Conservation (phyloP, 192 early-diverging fungal species). For the Backusella luteola region DNA sequence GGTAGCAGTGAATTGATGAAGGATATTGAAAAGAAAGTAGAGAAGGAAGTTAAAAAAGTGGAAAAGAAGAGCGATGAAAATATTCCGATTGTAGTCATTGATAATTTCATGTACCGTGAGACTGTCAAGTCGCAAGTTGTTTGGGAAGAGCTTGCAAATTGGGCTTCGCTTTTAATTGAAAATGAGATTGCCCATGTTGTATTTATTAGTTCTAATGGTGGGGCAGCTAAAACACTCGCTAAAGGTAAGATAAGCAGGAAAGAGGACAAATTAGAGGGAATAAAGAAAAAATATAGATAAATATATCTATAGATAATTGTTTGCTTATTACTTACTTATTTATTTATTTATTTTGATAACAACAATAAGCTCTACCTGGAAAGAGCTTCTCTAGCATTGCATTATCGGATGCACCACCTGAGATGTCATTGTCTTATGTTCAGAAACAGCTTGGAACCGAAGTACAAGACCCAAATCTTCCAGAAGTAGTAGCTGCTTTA, state of each 20-base stretch:
- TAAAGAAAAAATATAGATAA: neutral
- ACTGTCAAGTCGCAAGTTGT: slow-evolving; percentile 57
- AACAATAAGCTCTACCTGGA: slow-evolving; percentile 57
- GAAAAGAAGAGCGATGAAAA: slow-evolving; percentile 43
- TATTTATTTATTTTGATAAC: neutral
- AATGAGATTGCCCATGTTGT: slow-evolving; percentile 91
- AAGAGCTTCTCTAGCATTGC: slow-evolving; percentile 66
- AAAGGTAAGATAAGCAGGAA: slow-evolving; percentile 49
- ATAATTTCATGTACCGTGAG: slow-evolving; percentile 80
- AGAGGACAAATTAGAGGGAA: neutral
- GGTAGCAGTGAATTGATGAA: neutral
- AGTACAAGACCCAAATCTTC: slow-evolving; percentile 32
- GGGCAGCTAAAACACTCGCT: slow-evolving; percentile 63
- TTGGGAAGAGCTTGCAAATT: slow-evolving; percentile 77
- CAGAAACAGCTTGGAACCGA: slow-evolving; percentile 42
- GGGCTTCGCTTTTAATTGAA: slow-evolving; percentile 81
- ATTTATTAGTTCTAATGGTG: slow-evolving; percentile 76
- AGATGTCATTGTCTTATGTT: slow-evolving; percentile 62
- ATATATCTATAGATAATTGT: neutral
- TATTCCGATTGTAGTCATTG: slow-evolving; percentile 90
- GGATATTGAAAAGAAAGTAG: slow-evolving; percentile 11
- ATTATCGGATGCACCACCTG: slow-evolving; percentile 67
- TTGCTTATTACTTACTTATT: neutral
- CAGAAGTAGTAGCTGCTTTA: slow-evolving; percentile 61
- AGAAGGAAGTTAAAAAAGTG: slow-evolving; percentile 30